Conservation (phyloP, 345 rosid species). For the Pseudoturritis turrita region DNA sequence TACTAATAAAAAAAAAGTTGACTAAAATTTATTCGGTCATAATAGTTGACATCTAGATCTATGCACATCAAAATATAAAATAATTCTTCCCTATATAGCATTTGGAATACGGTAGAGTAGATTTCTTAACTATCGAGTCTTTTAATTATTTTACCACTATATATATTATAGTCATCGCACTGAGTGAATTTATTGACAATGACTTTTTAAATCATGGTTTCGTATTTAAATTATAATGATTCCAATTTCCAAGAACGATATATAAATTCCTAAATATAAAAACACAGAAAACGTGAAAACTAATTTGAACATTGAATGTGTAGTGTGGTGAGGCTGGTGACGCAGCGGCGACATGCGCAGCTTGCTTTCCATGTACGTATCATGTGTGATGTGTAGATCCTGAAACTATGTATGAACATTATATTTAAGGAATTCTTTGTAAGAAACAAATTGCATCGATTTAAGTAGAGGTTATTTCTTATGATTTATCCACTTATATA, state of each 20-base stretch:
- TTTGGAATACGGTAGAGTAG: background rate
- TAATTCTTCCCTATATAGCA: background rate
- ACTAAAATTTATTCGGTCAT: background rate
- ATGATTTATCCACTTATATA: too few relatives aligned
- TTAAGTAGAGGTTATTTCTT: too few relatives aligned
- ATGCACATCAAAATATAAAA: background rate
- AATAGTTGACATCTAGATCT: slow-evolving; percentile 20
- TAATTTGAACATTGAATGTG: slow-evolving; percentile 13
- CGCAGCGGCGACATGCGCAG: too few relatives aligned
- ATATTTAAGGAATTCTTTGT: too few relatives aligned
- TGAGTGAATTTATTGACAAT: background rate
- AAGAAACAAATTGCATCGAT: too few relatives aligned
- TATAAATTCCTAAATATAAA: background rate
- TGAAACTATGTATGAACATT: background rate
- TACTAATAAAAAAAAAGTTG: slow-evolving; percentile 7
- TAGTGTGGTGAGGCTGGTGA: background rate
- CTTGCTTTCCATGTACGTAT: background rate
- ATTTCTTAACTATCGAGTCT: background rate
- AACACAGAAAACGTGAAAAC: slow-evolving; percentile 1
- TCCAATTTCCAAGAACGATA: background rate
- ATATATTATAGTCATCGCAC: background rate
- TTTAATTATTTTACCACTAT: background rate
- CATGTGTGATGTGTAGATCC: background rate
- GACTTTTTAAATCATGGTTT: background rate
- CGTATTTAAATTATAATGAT: background rate